These are phyloP conservation scores for Lippia alba DNA, from an alignment of 305 asterid species.

Conservation along the genomic window DNA sequence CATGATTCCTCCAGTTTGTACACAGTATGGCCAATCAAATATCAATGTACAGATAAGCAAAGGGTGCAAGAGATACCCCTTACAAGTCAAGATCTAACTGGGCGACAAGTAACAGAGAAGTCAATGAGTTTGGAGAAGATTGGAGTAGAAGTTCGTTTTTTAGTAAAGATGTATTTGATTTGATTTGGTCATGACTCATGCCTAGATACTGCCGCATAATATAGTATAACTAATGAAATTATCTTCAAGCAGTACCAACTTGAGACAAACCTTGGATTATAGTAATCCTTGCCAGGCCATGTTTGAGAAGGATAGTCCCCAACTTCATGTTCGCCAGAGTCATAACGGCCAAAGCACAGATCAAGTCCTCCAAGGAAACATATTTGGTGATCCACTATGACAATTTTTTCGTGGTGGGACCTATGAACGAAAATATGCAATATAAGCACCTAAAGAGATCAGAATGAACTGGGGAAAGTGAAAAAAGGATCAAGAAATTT, in stretches of 20 bases:
- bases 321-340: slow-evolving; percentile 74
- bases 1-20: slow-evolving; percentile 24
- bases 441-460: slow-evolving; percentile 36
- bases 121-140: slow-evolving; percentile 26
- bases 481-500: slow-evolving; percentile 19
- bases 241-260: slow-evolving; percentile 25
- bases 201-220: slow-evolving; percentile 2
- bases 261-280: slow-evolving; percentile 78
- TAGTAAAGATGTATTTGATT: slow-evolving; percentile 24
- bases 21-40: slow-evolving; percentile 2
- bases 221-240: slow-evolving; percentile 9
- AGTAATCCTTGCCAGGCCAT: slow-evolving; percentile 97
- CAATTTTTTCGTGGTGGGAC: slow-evolving; percentile 97
- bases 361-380: slow-evolving; percentile 94
- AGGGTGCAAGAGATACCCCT: slow-evolving; percentile 19
- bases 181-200: slow-evolving; percentile 8
- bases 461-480: slow-evolving; percentile 11
- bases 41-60: not conserved
- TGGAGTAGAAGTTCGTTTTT: slow-evolving; percentile 1
- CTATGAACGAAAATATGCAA: slow-evolving; percentile 45
- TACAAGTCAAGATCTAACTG: slow-evolving; percentile 21
- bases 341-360: slow-evolving; percentile 92
- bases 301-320: slow-evolving; percentile 73
- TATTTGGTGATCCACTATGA: slow-evolving; percentile 82
- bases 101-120: slow-evolving; percentile 11